Evolutionary conservation across 257 asterid genomes (phyloP).

Genomic region (Galeopsis tetrahit): DNA sequence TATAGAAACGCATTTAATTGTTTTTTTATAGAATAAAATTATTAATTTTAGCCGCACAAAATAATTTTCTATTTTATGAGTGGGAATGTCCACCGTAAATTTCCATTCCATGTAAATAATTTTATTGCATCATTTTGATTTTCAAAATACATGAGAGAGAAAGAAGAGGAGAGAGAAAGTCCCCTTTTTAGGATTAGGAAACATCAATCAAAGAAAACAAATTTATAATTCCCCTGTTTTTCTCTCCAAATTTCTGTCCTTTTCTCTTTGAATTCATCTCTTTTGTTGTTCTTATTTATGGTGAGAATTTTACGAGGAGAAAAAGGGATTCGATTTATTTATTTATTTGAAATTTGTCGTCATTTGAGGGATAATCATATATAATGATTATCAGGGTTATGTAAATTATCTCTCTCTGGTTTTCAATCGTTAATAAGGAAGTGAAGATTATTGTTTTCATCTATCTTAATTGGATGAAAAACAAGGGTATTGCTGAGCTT

Average conservation of each 20-base stretch:
- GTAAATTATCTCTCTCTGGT: conserved; percentile 36
- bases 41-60: conserved; percentile 25
- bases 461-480: conserved; percentile 8
- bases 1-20: neutral
- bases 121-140: neutral
- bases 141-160: conserved; percentile 20
- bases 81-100: conserved; percentile 23
- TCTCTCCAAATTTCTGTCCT: conserved; percentile 39
- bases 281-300: conserved; percentile 26
- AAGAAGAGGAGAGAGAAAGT: conserved; percentile 19
- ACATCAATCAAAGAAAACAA: neutral
- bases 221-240: conserved; percentile 21
- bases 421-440: neutral
- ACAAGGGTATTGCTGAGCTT: conserved; percentile 13
- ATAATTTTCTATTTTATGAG: neutral
- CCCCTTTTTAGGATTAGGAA: conserved; percentile 31
- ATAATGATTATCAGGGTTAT: conserved; percentile 51
- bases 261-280: conserved; percentile 8
- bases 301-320: conserved; percentile 29
- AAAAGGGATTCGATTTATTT: conserved; percentile 23
- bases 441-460: conserved; percentile 9
- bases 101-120: neutral
- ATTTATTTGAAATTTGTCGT: neutral
- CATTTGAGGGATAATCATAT: conserved; percentile 29
- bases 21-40: neutral